phyloP scores from a whole-genome alignment of 208 protist genomes.

The Trypanosoma platydactyli region DNA sequence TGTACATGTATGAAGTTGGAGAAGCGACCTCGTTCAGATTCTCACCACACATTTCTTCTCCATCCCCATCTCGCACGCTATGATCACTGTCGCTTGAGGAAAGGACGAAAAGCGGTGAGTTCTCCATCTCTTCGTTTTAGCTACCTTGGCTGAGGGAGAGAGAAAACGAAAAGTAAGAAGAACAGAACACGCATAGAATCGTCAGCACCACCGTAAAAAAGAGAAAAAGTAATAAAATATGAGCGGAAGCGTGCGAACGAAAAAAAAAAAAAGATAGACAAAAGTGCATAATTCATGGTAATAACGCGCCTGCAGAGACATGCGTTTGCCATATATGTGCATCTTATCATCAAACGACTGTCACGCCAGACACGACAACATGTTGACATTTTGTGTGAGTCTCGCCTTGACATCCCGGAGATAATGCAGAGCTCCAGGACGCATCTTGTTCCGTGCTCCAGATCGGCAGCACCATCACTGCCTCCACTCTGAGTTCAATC shows the following conservation, averaged over 20 bases:
- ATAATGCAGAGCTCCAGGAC: background rate
- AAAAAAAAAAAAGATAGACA: conserved; percentile 2
- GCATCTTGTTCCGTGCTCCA: background rate
- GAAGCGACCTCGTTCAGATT: too few relatives aligned
- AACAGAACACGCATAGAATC: background rate
- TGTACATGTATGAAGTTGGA: background rate
- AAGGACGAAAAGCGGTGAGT: conserved; percentile 24
- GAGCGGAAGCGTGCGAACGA: background rate
- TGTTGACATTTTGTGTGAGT: conserved; percentile 1
- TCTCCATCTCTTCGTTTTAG: conserved; percentile 12
- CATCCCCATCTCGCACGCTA: background rate
- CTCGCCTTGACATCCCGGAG: background rate
- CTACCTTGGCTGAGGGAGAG: background rate
- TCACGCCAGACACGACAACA: conserved; percentile 16
- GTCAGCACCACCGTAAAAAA: background rate
- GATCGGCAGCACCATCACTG: conserved; percentile 5
- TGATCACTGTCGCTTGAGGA: conserved; percentile 29
- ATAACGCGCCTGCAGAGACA: background rate
- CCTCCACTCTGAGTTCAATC: conserved; percentile 25
- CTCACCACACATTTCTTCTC: background rate
- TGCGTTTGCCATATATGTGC: background rate
- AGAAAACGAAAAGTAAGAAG: conserved; percentile 12
- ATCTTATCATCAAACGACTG: conserved; percentile 8
- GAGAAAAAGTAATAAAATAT: background rate
- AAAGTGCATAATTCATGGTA: background rate